Evolutionary conservation across 2,329 filamentous ascomycete species (phyloP).

Genomic region (Beauveria scarabaeidicola): DNA sequence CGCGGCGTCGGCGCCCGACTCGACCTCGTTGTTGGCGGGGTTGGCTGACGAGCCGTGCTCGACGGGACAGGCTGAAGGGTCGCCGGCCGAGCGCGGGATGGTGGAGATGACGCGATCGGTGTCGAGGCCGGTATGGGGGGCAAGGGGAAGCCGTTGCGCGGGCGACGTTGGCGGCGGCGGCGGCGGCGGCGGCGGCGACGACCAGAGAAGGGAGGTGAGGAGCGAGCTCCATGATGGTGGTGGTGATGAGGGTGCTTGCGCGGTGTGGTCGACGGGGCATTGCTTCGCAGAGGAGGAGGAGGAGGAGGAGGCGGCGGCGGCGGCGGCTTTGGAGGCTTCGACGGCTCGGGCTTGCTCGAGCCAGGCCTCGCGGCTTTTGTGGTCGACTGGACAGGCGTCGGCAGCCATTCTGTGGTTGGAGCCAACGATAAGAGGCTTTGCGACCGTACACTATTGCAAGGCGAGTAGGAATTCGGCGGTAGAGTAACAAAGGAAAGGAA

Average conservation of each 20-base stretch:
- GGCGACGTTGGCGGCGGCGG: slow-evolving; percentile 20
- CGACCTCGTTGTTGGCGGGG: slow-evolving; percentile 67
- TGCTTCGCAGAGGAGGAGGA: slow-evolving; percentile 14
- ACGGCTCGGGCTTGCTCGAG: slow-evolving; percentile 57
- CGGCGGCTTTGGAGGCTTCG: slow-evolving; percentile 27
- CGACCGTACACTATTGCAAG: neutral
- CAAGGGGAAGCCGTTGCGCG: slow-evolving; percentile 11
- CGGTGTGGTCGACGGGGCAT: slow-evolving; percentile 27
- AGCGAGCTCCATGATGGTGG: slow-evolving; percentile 35
- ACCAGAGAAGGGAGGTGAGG: slow-evolving; percentile 33
- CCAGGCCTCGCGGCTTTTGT: slow-evolving; percentile 83
- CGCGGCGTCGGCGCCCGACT: slow-evolving; percentile 59
- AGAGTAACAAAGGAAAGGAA: too few relatives aligned
- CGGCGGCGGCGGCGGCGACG: neutral
- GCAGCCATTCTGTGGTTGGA: slow-evolving; percentile 13
- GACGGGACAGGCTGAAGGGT: slow-evolving; percentile 30
- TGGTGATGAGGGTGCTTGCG: slow-evolving; percentile 14
- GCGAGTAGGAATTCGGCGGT: too few relatives aligned
- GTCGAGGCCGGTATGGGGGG: slow-evolving; percentile 37
- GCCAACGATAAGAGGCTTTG: neutral
- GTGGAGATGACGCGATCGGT: slow-evolving; percentile 66
- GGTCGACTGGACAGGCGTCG: slow-evolving; percentile 74
- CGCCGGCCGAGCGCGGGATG: slow-evolving; percentile 56
- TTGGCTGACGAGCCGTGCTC: slow-evolving; percentile 28
- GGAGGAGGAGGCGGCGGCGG: slow-evolving; percentile 13